Evolutionary conservation across 1,284 basidiomycete genomes (phyloP).

Genomic region (Hypsizygus ulmarius): DNA sequence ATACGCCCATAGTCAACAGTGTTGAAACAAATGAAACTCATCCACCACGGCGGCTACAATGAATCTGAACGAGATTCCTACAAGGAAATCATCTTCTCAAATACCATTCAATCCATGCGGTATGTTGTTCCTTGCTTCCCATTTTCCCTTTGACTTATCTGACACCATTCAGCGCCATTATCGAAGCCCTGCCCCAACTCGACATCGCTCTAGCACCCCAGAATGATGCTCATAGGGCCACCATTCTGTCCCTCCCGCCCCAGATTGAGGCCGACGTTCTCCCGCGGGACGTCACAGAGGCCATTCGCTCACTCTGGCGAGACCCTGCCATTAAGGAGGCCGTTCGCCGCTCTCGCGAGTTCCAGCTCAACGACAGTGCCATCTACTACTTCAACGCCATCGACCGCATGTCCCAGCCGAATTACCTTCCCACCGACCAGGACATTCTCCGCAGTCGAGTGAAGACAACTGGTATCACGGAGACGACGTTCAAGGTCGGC

Average conservation of each 20-base stretch:
- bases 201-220: conserved; percentile 46
- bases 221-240: conserved; percentile 74
- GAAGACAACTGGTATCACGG: conserved; percentile 96
- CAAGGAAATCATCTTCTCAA: conserved; percentile 97
- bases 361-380: conserved; percentile 96
- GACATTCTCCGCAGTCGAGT: conserved; percentile 94
- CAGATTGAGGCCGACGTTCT: conserved; percentile 86
- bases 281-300: conserved; percentile 77
- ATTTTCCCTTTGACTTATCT: conserved; percentile 2
- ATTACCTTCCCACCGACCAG: conserved; percentile 89
- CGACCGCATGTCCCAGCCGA: conserved; percentile 73
- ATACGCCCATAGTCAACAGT: conserved; percentile 70
- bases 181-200: conserved; percentile 83
- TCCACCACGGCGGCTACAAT: conserved; percentile 90
- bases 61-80: conserved; percentile 91
- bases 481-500: conserved; percentile 92
- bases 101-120: conserved; percentile 96
- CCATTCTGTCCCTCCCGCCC: conserved; percentile 78
- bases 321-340: conserved; percentile 85
- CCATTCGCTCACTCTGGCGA: conserved; percentile 84
- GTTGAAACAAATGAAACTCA: conserved; percentile 96
- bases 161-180: conserved; percentile 61
- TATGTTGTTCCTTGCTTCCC: conserved; percentile 32
- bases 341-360: conserved; percentile 84
- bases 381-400: conserved; percentile 95